These are phyloP conservation scores for Picea abies DNA, from an alignment of 83 land plant genomes.

Conservation along the genomic window DNA sequence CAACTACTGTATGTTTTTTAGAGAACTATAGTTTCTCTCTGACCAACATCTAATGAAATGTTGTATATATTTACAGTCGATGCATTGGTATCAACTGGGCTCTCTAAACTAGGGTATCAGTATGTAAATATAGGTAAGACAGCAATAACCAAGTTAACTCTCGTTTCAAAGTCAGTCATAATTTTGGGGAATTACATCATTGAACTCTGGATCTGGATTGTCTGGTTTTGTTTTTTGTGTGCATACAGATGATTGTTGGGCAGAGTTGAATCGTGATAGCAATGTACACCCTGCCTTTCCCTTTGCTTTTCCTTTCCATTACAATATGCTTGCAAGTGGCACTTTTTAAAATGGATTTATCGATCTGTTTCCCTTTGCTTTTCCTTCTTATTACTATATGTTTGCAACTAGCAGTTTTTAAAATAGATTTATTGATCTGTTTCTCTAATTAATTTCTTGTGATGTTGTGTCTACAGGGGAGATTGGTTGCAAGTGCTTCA, in stretches of 20 bases:
- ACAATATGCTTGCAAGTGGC: too few species aligned
- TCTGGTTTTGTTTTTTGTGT: background rate
- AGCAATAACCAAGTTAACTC: background rate
- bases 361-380: background rate
- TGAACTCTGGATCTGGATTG: background rate
- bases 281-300: conserved; percentile 21
- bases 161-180: too few species aligned
- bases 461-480: background rate
- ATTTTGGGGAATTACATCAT: background rate
- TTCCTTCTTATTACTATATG: too few species aligned
- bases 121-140: conserved; percentile 63
- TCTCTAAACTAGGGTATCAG: conserved; percentile 48
- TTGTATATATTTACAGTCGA: conserved; percentile 38
- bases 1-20: background rate
- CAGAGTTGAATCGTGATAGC: conserved; percentile 44
- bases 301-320: background rate
- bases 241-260: conserved; percentile 71
- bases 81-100: conserved; percentile 55
- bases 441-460: background rate
- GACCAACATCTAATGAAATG: too few species aligned
- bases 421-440: too few species aligned
- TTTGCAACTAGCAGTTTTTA: background rate
- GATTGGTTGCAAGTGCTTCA: background rate
- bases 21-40: background rate
- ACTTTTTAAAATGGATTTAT: background rate